Evolutionary conservation across 192 early-diverging fungal genomes (phyloP).

Genomic region (Gorgonomyces haynaldii): DNA sequence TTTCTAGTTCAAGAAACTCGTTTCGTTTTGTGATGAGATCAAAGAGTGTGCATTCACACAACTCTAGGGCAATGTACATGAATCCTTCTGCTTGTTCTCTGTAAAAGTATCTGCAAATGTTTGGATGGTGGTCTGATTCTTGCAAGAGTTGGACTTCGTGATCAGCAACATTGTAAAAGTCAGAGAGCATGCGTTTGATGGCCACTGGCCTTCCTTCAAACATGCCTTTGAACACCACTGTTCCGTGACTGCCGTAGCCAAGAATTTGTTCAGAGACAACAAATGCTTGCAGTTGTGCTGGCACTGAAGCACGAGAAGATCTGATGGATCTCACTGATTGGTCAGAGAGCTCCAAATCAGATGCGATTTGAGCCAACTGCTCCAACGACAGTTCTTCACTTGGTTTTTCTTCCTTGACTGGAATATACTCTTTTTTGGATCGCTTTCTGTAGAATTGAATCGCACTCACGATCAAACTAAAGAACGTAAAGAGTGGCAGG

Average conservation of each 20-base stretch:
- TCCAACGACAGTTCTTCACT: no score
- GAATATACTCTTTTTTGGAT: no score
- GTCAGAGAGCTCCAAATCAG: no score
- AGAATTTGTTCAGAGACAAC: slow-evolving; percentile 8
- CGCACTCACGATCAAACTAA: no score
- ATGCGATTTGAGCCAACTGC: no score
- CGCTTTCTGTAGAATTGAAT: no score
- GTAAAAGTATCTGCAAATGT: slow-evolving; percentile 84
- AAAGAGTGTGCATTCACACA: slow-evolving; percentile 79
- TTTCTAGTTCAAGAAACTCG: slow-evolving; percentile 31
- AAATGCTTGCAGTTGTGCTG: neutral
- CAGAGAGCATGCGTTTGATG: slow-evolving; percentile 82
- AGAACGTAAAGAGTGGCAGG: no score
- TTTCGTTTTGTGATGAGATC: slow-evolving; percentile 55
- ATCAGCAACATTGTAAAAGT: slow-evolving; percentile 92
- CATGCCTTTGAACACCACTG: slow-evolving; percentile 86
- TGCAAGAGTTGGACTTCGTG: slow-evolving; percentile 88
- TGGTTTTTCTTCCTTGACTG: no score
- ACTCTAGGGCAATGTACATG: slow-evolving; percentile 94
- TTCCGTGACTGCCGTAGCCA: slow-evolving; percentile 91
- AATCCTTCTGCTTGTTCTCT: slow-evolving; percentile 78
- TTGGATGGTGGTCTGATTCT: slow-evolving; percentile 90
- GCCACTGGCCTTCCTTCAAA: slow-evolving; percentile 89
- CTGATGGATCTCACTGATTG: neutral
- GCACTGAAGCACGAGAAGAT: neutral